Conservation (phyloP, 2,329 filamentous ascomycete genomes). For the Ophiocordyceps camponoti-saundersi region DNA sequence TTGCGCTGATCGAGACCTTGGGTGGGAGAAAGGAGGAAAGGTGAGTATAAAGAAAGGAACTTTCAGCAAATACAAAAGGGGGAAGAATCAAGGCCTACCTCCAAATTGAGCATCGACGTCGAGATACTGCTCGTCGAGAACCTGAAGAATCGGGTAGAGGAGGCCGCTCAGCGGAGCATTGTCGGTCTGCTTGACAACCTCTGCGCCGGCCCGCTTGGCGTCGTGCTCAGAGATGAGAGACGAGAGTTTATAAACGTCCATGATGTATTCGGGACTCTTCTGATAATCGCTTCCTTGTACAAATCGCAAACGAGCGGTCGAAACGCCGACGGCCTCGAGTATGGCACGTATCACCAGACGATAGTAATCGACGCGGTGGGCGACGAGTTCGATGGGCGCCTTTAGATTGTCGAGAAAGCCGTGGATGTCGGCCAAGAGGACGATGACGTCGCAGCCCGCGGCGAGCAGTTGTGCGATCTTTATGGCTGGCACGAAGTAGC, state of each 20-base stretch:
- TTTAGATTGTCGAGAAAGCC: slow-evolving; percentile 74
- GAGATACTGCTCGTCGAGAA: slow-evolving; percentile 79
- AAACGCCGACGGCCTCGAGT: slow-evolving; percentile 61
- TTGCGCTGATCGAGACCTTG: slow-evolving; percentile 62
- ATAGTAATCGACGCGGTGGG: slow-evolving; percentile 74
- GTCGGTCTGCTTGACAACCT: slow-evolving; percentile 82
- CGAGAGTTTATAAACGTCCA: slow-evolving; percentile 72
- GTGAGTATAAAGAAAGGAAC: not conserved
- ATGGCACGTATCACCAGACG: slow-evolving; percentile 55
- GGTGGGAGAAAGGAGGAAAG: not conserved
- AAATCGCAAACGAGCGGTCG: slow-evolving; percentile 64
- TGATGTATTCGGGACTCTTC: slow-evolving; percentile 53
- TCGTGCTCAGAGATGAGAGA: slow-evolving; percentile 59
- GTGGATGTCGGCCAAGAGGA: slow-evolving; percentile 61
- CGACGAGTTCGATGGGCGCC: slow-evolving; percentile 75
- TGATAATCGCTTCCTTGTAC: slow-evolving; percentile 78
- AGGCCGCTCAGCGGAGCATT: slow-evolving; percentile 47
- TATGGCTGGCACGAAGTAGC: slow-evolving; percentile 75
- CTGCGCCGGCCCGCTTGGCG: slow-evolving; percentile 78
- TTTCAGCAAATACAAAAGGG: not conserved
- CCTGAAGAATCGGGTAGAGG: slow-evolving; percentile 46
- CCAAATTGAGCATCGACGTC: slow-evolving; percentile 81
- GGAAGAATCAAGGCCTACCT: slow-evolving; percentile 25
- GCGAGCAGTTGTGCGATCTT: slow-evolving; percentile 80
- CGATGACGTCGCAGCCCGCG: slow-evolving; percentile 67